phyloP scores from a whole-genome alignment of 1,284 basidiomycete species.

The Mycena sp. region DNA sequence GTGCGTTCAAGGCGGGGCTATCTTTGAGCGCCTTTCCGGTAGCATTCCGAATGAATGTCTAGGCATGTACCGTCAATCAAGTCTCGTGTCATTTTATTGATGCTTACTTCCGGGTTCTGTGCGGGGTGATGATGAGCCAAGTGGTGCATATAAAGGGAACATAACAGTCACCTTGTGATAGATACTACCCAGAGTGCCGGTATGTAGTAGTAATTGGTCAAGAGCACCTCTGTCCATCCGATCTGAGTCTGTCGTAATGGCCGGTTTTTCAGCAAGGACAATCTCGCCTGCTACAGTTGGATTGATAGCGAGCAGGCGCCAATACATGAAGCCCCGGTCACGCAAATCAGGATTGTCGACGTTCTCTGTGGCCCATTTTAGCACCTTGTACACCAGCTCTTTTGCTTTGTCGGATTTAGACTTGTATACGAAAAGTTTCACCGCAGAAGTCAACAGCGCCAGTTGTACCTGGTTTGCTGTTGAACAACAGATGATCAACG shows the following conservation, averaged over 20 bases:
- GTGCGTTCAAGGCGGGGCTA: constrained; percentile 80
- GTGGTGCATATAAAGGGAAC: background rate
- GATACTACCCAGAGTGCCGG: constrained; percentile 85
- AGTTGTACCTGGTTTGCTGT: constrained; percentile 82
- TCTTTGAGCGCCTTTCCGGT: constrained; percentile 77
- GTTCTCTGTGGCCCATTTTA: constrained; percentile 98
- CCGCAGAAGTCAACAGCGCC: constrained; percentile 92
- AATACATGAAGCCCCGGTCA: constrained; percentile 99
- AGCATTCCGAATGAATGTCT: constrained; percentile 88
- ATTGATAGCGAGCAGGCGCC: constrained; percentile 96
- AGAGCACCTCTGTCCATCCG: constrained; percentile 95
- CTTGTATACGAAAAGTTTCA: constrained; percentile 97
- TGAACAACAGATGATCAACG: background rate
- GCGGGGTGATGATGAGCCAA: background rate
- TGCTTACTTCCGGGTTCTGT: constrained; percentile 77
- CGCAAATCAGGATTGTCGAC: constrained; percentile 97
- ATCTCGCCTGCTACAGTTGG: constrained; percentile 90
- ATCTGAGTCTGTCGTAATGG: constrained; percentile 98
- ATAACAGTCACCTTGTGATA: constrained; percentile 68
- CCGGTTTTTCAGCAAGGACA: constrained; percentile 94
- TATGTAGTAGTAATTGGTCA: constrained; percentile 87
- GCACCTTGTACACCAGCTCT: constrained; percentile 91
- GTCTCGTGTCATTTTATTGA: background rate
- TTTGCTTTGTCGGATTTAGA: constrained; percentile 84
- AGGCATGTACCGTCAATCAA: constrained; percentile 9